phyloP scores from a whole-genome alignment of 1,284 basidiomycete genomes.

The Leccinum griseonigrum region DNA sequence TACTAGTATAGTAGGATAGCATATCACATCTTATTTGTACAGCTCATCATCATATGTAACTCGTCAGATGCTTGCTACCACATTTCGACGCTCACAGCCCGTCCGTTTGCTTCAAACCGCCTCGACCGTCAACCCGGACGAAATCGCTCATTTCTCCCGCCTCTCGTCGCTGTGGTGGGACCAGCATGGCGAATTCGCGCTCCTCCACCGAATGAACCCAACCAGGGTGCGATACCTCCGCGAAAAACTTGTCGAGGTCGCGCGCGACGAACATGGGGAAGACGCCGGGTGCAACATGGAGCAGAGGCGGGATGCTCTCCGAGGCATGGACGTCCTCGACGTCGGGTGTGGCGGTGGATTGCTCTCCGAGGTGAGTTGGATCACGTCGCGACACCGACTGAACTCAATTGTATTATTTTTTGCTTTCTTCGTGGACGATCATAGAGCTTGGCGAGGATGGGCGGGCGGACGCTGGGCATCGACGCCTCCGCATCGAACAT shows the following conservation, averaged over 20 bases:
- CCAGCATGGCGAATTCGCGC: constrained; percentile 86
- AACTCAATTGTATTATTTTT: constrained; percentile 6
- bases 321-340: constrained; percentile 72
- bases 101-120: constrained; percentile 25
- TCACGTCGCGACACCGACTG: not conserved
- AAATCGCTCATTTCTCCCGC: constrained; percentile 91
- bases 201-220: constrained; percentile 97
- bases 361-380: constrained; percentile 73
- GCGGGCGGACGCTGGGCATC: constrained; percentile 83
- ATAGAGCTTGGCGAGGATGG: constrained; percentile 85
- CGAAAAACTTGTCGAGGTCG: constrained; percentile 68
- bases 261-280: constrained; percentile 51
- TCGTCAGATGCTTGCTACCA: constrained; percentile 19
- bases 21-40: constrained; percentile 28
- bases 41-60: constrained; percentile 9
- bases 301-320: constrained; percentile 41
- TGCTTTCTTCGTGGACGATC: not conserved
- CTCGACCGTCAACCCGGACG: constrained; percentile 66
- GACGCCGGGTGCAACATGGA: constrained; percentile 30
- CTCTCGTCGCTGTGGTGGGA: constrained; percentile 98
- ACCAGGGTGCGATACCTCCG: constrained; percentile 83
- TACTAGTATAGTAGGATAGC: constrained; percentile 6
- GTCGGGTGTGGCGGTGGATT: constrained; percentile 97
- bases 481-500: constrained; percentile 92
- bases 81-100: constrained; percentile 19